Evolutionary conservation across 2,329 filamentous ascomycete genomes (phyloP).

Genomic region (Thielaviopsis ethacetica): DNA sequence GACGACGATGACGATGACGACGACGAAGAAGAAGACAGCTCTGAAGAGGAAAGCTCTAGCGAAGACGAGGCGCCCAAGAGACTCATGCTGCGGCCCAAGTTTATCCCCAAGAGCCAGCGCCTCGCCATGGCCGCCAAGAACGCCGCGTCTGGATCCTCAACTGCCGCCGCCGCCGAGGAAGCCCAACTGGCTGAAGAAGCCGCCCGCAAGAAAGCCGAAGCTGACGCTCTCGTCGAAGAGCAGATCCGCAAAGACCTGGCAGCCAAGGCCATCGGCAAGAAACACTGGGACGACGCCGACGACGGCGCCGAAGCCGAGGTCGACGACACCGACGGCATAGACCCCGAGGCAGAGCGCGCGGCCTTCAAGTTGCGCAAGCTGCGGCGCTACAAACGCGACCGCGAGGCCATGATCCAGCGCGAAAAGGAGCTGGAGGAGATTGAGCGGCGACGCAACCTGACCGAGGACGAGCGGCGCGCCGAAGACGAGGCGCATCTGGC

Average conservation of each 20-base stretch:
- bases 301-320: constrained; percentile 55
- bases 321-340: constrained; percentile 74
- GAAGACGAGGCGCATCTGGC: constrained; percentile 71
- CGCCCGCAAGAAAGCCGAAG: constrained; percentile 49
- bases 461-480: constrained; percentile 65
- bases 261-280: constrained; percentile 58
- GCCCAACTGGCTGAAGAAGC: constrained; percentile 33
- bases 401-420: constrained; percentile 65
- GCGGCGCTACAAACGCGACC: constrained; percentile 71
- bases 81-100: constrained; percentile 46
- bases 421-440: constrained; percentile 81
- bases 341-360: constrained; percentile 75
- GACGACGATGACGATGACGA: constrained; percentile 22
- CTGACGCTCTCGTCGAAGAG: constrained; percentile 70
- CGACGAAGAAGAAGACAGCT: constrained; percentile 22
- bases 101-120: constrained; percentile 43
- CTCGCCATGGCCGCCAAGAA: constrained; percentile 16
- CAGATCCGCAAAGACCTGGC: constrained; percentile 71
- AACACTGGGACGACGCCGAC: constrained; percentile 67
- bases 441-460: constrained; percentile 74
- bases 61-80: constrained; percentile 41
- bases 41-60: constrained; percentile 29
- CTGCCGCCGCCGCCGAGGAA: constrained; percentile 14
- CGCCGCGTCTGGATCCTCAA: not conserved
- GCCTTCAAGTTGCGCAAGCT: constrained; percentile 92